A percentile compares a stretch with the other conserved stretches of the same genome.
Conservation (phyloP, 2,329 filamentous ascomycete genomes). For the Coleophoma cylindrospora region DNA sequence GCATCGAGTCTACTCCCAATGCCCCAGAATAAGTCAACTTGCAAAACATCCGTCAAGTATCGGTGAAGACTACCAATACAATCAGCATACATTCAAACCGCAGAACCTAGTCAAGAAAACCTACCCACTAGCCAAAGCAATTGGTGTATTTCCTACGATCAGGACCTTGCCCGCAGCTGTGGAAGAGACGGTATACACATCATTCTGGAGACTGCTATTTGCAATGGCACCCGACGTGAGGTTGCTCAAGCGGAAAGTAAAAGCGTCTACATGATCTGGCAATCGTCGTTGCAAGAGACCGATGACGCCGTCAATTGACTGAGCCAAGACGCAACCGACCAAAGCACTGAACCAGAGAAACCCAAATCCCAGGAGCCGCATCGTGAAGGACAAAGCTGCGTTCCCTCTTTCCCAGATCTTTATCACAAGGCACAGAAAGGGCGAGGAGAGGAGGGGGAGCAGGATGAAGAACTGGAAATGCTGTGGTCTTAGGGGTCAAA, state of each 20-base stretch:
- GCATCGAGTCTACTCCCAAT: slow-evolving; percentile 35
- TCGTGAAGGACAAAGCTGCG: background rate
- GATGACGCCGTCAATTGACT: slow-evolving; percentile 12
- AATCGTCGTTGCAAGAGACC: slow-evolving; percentile 13
- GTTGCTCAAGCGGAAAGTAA: slow-evolving; percentile 12
- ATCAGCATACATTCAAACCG: background rate
- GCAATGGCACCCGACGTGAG: background rate
- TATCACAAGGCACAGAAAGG: too few species aligned
- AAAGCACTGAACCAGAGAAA: background rate
- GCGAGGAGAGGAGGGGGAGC: too few species aligned
- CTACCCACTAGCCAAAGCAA: slow-evolving; percentile 29
- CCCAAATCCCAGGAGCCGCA: background rate
- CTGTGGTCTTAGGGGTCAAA: too few species aligned
- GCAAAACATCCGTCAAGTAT: slow-evolving; percentile 33
- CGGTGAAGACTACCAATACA: slow-evolving; percentile 29
- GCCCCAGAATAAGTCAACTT: slow-evolving; percentile 42
- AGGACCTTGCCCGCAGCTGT: slow-evolving; percentile 20
- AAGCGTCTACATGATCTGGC: slow-evolving; percentile 12
- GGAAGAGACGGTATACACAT: slow-evolving; percentile 15
- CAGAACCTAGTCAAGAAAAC: background rate
- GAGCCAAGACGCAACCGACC: background rate
- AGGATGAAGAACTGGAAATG: too few species aligned
- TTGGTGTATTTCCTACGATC: slow-evolving; percentile 28
- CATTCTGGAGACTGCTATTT: slow-evolving; percentile 4
- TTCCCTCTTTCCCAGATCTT: too few species aligned